Evolutionary conservation across 2,329 filamentous ascomycete species (phyloP).

Genomic region (Atkinsonella hypoxylon): DNA sequence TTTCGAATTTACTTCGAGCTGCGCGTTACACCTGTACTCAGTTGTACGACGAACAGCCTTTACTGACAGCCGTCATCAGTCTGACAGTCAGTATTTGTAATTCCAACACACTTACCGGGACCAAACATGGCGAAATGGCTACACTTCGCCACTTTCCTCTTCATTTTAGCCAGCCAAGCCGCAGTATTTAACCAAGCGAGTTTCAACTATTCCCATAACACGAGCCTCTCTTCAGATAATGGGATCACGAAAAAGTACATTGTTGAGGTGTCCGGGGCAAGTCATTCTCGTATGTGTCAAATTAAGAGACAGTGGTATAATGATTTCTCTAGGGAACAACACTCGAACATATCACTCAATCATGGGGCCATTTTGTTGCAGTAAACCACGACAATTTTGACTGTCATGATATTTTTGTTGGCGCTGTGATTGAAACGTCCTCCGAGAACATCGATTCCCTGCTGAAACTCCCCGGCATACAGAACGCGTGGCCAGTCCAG

Average conservation of each 20-base stretch:
- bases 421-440: constrained; percentile 21
- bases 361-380: constrained; percentile 9
- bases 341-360: constrained; percentile 11
- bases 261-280: constrained; percentile 12
- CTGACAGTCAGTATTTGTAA: too few species aligned
- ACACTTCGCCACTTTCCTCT: not conserved
- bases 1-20: too few species aligned
- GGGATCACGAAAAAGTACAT: constrained; percentile 15
- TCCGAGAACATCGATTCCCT: constrained; percentile 22
- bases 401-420: constrained; percentile 24
- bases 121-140: too few species aligned
- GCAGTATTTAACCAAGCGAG: not conserved
- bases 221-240: not conserved
- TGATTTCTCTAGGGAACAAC: constrained; percentile 5
- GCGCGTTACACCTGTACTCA: too few species aligned
- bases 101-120: too few species aligned
- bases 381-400: constrained; percentile 18
- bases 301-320: not conserved
- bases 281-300: not conserved
- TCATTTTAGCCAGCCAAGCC: not conserved
- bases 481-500: constrained; percentile 25
- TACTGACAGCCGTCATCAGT: too few species aligned
- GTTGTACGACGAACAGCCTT: too few species aligned
- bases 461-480: constrained; percentile 19
- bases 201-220: not conserved